Base-by-base conservation (phyloP, 768 basidiomycete genomes). In the Pulveroboletus sp. region DNA sequence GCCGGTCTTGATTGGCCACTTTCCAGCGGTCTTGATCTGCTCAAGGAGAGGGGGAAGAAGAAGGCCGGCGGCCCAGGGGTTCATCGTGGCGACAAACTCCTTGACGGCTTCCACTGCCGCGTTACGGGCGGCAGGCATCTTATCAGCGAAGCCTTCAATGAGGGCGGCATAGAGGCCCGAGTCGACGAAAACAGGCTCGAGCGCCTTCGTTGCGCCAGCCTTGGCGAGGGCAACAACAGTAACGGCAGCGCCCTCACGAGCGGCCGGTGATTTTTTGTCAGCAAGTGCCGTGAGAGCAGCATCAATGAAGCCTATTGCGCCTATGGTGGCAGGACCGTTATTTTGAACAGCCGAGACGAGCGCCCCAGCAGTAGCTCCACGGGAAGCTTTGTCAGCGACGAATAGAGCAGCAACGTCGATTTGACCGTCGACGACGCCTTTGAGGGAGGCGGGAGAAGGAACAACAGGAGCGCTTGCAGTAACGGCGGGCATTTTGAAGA, bases 1-100 rank as follows among this genome's bases (percentile, higher is more conserved):
- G 39, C 94, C 93, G 9, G 85, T 88, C 82, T 97, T 96, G 76
- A 95, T 62, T 71, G 95, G 94, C 93, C 93, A 96, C 71, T 96
- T 96, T 64, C 94, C 93, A 63, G 92, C 90, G 60, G 87, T 88
- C 76, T 91, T 89, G 78, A 97, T 88, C 73, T 95, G 83, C 69
- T 88, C 81, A 63, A 97, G 90, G 67, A 97, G 81, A 49, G 84
- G 75, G 48, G 92, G 91, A 63, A 97, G 88, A 64, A 93, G 68
- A 61, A 89, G 80, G 54, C 80, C 76, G 20, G 87, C 74, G 40
- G 87, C 89, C 93, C 93, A 97, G 14, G 90, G 85, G 77, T 86
- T 93, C 83, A 89, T 87, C 52, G 77, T 73, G 55, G 83, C 74
- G 64, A 81, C 84, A 63, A 83, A 88, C 64, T 76, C 75, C 63